Percentiles rank a stretch among this genome's conserved stretches.
phyloP scores from a whole-genome alignment of 108 stramenopile genomes.

The Stephanodiscus minutulus region DNA sequence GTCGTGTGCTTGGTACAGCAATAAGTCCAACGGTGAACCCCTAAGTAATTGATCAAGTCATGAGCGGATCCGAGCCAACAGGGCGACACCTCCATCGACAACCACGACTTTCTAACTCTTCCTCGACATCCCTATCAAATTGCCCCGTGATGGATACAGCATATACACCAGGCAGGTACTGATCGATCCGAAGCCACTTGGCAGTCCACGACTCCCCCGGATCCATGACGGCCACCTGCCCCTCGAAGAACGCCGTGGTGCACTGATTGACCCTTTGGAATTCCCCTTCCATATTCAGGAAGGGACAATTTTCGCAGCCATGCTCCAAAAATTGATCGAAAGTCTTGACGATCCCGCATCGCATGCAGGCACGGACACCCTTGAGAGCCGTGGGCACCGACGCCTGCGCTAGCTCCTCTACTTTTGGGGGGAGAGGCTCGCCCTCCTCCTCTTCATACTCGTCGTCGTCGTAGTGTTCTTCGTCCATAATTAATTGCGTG shows the following conservation, averaged over 20 bases:
- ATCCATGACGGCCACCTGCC: constrained; percentile 87
- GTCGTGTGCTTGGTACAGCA: too few species aligned
- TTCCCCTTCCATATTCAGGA: constrained; percentile 84
- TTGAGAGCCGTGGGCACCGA: constrained; percentile 69
- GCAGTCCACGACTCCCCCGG: constrained; percentile 88
- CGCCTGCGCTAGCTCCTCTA: constrained; percentile 80
- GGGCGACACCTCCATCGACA: constrained; percentile 83
- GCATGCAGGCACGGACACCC: constrained; percentile 86
- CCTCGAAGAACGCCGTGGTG: constrained; percentile 89
- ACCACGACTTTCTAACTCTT: constrained; percentile 83
- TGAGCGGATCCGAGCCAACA: constrained; percentile 32
- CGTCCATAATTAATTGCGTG: constrained; percentile 30
- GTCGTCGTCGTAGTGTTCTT: constrained; percentile 38
- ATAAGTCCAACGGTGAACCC: not conserved
- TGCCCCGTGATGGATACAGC: constrained; percentile 83
- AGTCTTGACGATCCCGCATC: constrained; percentile 90
- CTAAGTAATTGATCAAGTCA: not conserved
- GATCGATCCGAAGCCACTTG: constrained; percentile 84
- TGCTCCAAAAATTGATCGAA: constrained; percentile 85
- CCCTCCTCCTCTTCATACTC: constrained; percentile 63
- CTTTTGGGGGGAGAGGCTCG: constrained; percentile 71
- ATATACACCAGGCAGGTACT: constrained; percentile 83
- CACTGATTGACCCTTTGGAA: constrained; percentile 69
- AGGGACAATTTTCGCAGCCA: constrained; percentile 92
- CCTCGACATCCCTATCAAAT: constrained; percentile 83